Evolutionary conservation across 2,329 filamentous ascomycete genomes (phyloP), one percentile per base, ranked within the genome.

Genomic region (Akanthomyces muscarius): DNA sequence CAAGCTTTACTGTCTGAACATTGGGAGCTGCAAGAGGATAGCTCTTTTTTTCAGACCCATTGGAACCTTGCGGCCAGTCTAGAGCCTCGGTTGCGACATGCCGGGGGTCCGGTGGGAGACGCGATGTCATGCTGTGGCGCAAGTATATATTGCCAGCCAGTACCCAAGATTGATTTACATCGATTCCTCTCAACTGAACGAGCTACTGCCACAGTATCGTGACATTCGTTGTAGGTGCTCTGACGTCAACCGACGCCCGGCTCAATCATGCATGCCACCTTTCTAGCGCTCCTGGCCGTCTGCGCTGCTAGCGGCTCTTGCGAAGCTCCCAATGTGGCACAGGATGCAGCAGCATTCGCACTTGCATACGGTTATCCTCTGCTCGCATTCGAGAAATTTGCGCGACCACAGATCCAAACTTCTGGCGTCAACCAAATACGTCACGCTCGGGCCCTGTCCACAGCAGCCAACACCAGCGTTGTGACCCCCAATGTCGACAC

Each of bases 401-500:
- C 30, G n/a, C 23, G 33, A 28, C 42, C 57, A 0, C 30, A 41
- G 25, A 18, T 60, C n/a, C 42, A 36, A 14, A 59, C 57, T 21
- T 13, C 45, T 25, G 53, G 53, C 21, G 8, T 44, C 25, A 60
- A 60, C 33, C 36, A 56, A 11, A 36, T 42, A 28, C n/a, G 28
- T 4, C 57, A 60, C 45, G 42, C 44, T 6, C 57, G 57, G 2
- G 33, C 25, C 4, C 47, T 60, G 14, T 48, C 45, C 0, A 48
- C 44, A 4, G 45, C 57, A 14, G 25, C 18, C 30, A 50, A 50
- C 21, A 50, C 30, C 25, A 51, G 30, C 18, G 57, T 60, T 14
- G 57, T 60, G 18, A 48, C 42, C 2, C 56, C 57, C 30, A 60
- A 60, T 14, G 25, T 50, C 28, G 57, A 60, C 33, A 60, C 57